These are phyloP conservation scores for Liriodendron chinense DNA, from an alignment of 164 flowering plant species.

Conservation along the genomic window DNA sequence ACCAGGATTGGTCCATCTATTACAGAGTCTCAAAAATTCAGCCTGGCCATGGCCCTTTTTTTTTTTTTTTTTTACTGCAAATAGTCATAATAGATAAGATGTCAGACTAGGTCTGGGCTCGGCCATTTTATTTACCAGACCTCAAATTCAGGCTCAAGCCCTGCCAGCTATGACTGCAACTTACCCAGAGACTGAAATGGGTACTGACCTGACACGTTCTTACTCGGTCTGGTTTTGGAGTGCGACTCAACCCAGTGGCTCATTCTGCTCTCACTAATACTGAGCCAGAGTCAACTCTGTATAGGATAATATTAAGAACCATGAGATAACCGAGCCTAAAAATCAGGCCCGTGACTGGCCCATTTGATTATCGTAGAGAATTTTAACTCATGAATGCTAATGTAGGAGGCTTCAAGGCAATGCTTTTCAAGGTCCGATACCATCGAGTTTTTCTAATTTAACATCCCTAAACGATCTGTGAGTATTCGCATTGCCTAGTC, in stretches of 20 bases:
- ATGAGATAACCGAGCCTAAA: neutral
- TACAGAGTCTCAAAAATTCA: no score
- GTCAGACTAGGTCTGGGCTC: no score
- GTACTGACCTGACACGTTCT: no score
- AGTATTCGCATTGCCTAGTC: constrained; percentile 22
- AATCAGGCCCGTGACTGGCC: neutral
- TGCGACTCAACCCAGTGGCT: neutral
- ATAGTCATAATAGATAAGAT: no score
- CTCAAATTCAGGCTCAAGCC: no score
- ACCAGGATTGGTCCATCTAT: no score
- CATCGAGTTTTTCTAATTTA: constrained; percentile 51
- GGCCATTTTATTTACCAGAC: no score
- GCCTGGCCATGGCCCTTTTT: no score
- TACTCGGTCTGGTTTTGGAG: no score
- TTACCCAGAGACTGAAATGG: no score
- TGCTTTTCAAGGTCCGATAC: constrained; percentile 71
- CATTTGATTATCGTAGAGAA: neutral
- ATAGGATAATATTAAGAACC: neutral
- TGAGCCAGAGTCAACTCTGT: neutral
- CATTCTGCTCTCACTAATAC: neutral
- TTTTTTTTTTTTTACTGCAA: no score
- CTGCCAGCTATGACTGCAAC: no score
- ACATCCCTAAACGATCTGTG: constrained; percentile 58
- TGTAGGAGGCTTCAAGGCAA: constrained; percentile 71
- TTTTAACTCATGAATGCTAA: constrained; percentile 4